Evolutionary conservation across 2,329 filamentous ascomycete genomes (phyloP).

Genomic region (Didymella glomerata): DNA sequence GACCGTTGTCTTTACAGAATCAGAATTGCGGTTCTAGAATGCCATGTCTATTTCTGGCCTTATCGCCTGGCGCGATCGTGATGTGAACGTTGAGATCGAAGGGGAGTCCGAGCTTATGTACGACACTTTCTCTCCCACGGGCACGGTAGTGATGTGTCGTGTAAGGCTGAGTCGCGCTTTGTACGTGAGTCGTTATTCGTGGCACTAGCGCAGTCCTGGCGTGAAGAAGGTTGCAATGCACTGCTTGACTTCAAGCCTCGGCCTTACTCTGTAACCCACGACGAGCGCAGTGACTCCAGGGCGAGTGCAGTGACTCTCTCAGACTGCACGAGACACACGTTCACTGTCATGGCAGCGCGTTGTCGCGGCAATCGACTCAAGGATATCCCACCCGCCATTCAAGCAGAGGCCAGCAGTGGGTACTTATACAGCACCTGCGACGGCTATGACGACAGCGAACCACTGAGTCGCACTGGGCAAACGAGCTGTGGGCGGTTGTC

Average conservation of each 20-base stretch:
- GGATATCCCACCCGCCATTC: not conserved
- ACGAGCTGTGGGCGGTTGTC: constrained; percentile 1
- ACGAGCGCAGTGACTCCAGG: not conserved
- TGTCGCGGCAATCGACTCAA: not conserved
- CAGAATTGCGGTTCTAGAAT: no score
- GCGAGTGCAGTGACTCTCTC: not conserved
- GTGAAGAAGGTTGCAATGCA: constrained; percentile 1
- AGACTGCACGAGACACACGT: not conserved
- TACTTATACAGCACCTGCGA: not conserved
- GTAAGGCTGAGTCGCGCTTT: constrained; percentile 1
- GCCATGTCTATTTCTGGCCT: not conserved
- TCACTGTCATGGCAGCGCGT: not conserved
- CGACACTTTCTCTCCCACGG: constrained; percentile 1
- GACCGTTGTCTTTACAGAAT: no score
- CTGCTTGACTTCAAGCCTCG: not conserved
- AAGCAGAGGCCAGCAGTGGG: not conserved
- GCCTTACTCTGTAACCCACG: not conserved
- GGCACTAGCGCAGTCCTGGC: constrained; percentile 1
- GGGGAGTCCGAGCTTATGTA: constrained; percentile 3
- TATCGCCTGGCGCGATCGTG: constrained; percentile 11
- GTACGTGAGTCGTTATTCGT: not conserved
- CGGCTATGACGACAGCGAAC: constrained; percentile 3
- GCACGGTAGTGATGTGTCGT: not conserved
- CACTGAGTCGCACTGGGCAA: not conserved
- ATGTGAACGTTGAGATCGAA: constrained; percentile 1